Evolutionary conservation across 352 stramenopile species (phyloP).

Genomic region (Globisporangium carolinianum): DNA sequence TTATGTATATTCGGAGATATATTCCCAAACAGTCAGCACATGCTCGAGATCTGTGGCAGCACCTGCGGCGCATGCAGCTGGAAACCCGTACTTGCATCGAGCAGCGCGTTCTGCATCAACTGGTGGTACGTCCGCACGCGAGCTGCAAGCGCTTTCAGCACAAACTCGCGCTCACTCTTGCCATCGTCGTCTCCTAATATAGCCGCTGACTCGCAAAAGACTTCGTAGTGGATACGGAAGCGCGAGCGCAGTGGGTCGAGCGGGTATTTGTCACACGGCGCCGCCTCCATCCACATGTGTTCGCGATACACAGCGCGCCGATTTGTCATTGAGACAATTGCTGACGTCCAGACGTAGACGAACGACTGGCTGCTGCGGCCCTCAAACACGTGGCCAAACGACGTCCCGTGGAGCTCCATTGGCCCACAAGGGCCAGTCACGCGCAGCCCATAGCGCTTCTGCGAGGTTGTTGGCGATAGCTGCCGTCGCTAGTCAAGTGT

Average conservation of each 20-base stretch:
- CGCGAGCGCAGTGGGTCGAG: neutral
- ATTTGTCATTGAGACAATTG: neutral
- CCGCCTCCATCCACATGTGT: neutral
- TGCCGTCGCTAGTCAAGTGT: neutral
- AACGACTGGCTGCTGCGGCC: neutral
- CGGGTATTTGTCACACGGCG: neutral
- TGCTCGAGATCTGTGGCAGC: neutral
- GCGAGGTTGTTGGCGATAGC: neutral
- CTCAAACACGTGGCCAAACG: neutral
- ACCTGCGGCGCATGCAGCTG: neutral
- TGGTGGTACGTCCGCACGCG: conserved; percentile 9
- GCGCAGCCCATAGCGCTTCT: neutral
- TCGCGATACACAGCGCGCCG: neutral
- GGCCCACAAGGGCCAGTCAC: neutral
- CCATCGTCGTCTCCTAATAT: no score
- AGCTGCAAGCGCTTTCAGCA: conserved; percentile 1
- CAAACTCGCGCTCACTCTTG: neutral
- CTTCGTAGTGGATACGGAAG: neutral
- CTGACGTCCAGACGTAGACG: conserved; percentile 1
- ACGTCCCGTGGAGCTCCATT: conserved; percentile 1
- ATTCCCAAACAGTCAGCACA: neutral
- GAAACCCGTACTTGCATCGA: conserved; percentile 1
- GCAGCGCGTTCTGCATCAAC: conserved; percentile 5
- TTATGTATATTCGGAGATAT: no score
- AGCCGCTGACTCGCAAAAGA: neutral